Percentiles rank a stretch among this genome's conserved stretches.
These are phyloP conservation scores for Aureobasidium subglaciale DNA, from an alignment of 2,329 filamentous ascomycete genomes.

Conservation along the genomic window DNA sequence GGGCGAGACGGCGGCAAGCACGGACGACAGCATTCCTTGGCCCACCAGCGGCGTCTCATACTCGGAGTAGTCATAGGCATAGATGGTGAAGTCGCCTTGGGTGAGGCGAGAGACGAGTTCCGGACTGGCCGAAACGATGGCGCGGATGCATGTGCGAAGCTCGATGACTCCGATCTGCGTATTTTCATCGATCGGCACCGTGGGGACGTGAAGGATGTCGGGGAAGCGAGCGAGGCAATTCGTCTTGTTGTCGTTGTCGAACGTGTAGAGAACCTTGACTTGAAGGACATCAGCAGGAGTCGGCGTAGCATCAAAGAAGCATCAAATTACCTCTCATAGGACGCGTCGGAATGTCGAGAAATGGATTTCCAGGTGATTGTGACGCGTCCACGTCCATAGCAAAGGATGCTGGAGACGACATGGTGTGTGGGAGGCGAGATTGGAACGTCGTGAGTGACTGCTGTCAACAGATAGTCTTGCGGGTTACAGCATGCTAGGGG, in stretches of 20 bases:
- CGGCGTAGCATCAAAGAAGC: background rate
- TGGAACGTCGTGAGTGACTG: background rate
- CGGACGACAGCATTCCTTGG: constrained; percentile 88
- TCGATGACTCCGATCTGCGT: constrained; percentile 82
- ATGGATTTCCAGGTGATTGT: constrained; percentile 19
- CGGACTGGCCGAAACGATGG: constrained; percentile 71
- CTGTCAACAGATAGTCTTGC: background rate
- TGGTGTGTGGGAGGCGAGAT: background rate
- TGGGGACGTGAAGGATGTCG: constrained; percentile 70
- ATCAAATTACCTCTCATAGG: constrained; percentile 38
- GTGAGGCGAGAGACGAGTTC: constrained; percentile 69
- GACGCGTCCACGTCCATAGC: constrained; percentile 16
- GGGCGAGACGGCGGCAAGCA: constrained; percentile 56
- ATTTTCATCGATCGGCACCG: constrained; percentile 70
- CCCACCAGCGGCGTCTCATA: constrained; percentile 87
- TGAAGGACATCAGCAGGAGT: constrained; percentile 13
- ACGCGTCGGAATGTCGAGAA: constrained; percentile 31
- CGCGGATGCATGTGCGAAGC: constrained; percentile 76
- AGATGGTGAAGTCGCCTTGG: constrained; percentile 81
- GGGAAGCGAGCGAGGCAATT: constrained; percentile 85
- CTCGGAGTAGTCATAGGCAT: constrained; percentile 94
- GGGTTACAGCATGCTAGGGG: constrained; percentile 11
- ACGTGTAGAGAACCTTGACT: constrained; percentile 98
- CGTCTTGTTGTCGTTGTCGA: constrained; percentile 80
- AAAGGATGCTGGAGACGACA: constrained; percentile 19